Percentiles rank a stretch among this genome's conserved stretches.
phyloP scores from a whole-genome alignment of 2,329 filamentous ascomycete species.

The Helotiales sp. region DNA sequence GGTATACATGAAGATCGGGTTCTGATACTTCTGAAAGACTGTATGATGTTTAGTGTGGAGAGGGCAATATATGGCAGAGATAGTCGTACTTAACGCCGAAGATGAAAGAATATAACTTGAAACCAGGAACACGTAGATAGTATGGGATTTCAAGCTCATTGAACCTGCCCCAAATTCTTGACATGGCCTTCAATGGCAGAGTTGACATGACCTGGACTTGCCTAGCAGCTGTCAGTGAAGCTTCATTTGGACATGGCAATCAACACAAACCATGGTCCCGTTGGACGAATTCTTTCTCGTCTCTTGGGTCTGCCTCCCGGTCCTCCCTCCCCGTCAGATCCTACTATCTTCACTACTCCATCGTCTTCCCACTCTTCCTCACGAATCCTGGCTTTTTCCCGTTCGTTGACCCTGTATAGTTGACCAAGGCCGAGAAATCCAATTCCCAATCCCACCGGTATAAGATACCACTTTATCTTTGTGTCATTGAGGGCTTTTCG shows the following conservation, averaged over 20 bases:
- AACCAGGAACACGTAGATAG: conserved; percentile 72
- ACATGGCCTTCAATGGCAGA: conserved; percentile 73
- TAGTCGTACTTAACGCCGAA: conserved; percentile 70
- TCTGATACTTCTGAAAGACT: conserved; percentile 86
- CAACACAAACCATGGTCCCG: conserved; percentile 63
- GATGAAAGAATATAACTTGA: conserved; percentile 74
- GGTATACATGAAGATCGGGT: conserved; percentile 84
- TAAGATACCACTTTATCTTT: conserved; percentile 73
- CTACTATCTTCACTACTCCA: conserved; percentile 34
- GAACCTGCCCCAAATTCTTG: conserved; percentile 73
- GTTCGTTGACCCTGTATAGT: conserved; percentile 62
- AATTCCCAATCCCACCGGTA: conserved; percentile 71
- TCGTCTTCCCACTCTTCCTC: conserved; percentile 47
- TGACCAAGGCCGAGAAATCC: conserved; percentile 69
- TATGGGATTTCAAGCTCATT: conserved; percentile 75
- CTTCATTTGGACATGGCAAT: neutral
- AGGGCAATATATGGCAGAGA: neutral
- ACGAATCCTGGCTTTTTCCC: conserved; percentile 50
- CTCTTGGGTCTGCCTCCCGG: conserved; percentile 49
- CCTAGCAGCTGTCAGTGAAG: conserved; percentile 46
- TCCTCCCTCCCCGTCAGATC: conserved; percentile 45
- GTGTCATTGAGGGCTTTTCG: conserved; percentile 64
- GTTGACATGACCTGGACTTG: conserved; percentile 78
- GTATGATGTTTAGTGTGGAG: conserved; percentile 27
- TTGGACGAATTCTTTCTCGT: conserved; percentile 65